phyloP scores from a whole-genome alignment of 257 asterid genomes.

The Echites panduratus region DNA sequence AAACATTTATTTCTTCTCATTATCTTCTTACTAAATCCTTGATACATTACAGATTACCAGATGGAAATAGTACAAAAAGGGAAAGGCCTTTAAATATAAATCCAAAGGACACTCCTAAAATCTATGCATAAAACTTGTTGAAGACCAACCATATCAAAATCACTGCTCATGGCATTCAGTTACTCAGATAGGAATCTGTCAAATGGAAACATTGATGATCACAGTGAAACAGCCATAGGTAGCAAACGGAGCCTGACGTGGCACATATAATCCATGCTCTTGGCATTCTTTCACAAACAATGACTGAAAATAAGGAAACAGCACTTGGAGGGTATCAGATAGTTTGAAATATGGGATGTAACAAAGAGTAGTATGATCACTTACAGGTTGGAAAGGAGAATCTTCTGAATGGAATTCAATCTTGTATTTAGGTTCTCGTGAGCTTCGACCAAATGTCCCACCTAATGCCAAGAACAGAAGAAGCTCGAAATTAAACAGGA shows the following conservation, averaged over 20 bases:
- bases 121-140: background rate
- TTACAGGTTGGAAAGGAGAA: slow-evolving; percentile 72
- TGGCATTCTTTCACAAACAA: background rate
- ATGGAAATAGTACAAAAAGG: background rate
- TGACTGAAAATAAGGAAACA: background rate
- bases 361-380: slow-evolving; percentile 17
- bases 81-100: background rate
- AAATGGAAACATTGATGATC: background rate
- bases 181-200: background rate
- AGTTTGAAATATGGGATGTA: background rate
- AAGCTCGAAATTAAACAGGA: background rate
- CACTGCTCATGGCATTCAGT: background rate
- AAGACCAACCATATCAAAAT: background rate
- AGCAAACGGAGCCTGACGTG: background rate
- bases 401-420: slow-evolving; percentile 83
- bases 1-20: background rate
- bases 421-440: slow-evolving; percentile 84
- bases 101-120: background rate
- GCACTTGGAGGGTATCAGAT: background rate
- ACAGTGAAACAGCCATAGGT: background rate
- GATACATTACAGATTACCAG: background rate
- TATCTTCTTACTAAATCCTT: background rate
- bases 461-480: slow-evolving; percentile 36
- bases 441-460: slow-evolving; percentile 62
- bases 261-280: background rate